phyloP scores from a whole-genome alignment of 768 basidiomycete genomes.

The Austroboletus festivus region DNA sequence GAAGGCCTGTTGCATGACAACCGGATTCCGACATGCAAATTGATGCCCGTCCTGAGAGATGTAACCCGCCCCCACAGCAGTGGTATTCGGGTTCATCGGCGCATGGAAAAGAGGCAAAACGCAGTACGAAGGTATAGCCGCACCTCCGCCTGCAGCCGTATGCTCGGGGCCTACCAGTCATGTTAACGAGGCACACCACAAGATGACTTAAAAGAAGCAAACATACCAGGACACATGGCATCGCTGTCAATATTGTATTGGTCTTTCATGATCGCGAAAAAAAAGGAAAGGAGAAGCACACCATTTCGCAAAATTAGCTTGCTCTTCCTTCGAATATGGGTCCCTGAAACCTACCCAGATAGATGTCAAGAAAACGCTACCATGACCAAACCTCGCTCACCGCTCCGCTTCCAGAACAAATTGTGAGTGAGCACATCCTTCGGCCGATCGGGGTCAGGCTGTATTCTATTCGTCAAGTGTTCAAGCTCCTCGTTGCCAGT shows the following conservation, averaged over 20 bases:
- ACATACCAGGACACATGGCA: conserved; percentile 47
- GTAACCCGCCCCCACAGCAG: conserved; percentile 39
- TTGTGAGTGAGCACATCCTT: conserved; percentile 57
- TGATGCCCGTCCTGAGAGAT: conserved; percentile 55
- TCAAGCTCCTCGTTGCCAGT: conserved; percentile 39
- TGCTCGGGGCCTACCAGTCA: conserved; percentile 48
- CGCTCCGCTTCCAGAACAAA: conserved; percentile 57
- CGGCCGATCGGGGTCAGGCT: conserved; percentile 42
- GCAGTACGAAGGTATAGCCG: conserved; percentile 53
- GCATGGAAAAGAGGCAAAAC: conserved; percentile 53
- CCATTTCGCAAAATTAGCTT: conserved; percentile 53
- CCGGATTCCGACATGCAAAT: conserved; percentile 53
- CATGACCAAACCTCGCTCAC: conserved; percentile 25
- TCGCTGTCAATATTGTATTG: conserved; percentile 34
- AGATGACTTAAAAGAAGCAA: neutral
- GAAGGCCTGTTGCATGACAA: conserved; percentile 49
- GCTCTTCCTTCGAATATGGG: conserved; percentile 59
- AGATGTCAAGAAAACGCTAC: neutral
- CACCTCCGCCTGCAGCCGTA: conserved; percentile 32
- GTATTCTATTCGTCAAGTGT: conserved; percentile 43
- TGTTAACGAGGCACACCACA: neutral
- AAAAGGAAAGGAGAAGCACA: conserved; percentile 20
- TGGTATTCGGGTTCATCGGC: conserved; percentile 26
- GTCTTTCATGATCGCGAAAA: neutral
- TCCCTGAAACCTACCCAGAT: conserved; percentile 53